phyloP scores from a whole-genome alignment of 805 yeast species.

The Lipomyces japonicus region DNA sequence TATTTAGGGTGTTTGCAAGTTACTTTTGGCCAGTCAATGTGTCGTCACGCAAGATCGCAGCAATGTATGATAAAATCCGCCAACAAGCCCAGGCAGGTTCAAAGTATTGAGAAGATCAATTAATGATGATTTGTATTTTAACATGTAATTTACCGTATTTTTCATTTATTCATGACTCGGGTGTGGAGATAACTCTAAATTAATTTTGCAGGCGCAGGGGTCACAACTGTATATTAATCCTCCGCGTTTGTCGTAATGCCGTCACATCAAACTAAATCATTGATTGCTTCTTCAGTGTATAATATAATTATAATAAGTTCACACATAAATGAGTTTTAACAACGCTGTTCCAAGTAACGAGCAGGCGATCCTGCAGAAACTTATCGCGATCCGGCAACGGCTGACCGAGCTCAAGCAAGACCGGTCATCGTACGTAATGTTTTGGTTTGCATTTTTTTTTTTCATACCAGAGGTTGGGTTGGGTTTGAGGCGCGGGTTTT shows the following conservation, averaged over 20 bases:
- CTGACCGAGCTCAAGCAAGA: conserved; percentile 36
- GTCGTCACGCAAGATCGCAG: conserved; percentile 59
- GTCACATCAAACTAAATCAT: no score
- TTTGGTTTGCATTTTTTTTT: no score
- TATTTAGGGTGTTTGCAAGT: conserved; percentile 56
- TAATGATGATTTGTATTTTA: no score
- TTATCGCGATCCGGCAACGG: conserved; percentile 33
- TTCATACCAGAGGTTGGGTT: no score
- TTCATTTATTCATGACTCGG: no score
- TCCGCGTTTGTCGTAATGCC: no score
- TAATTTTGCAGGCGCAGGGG: no score
- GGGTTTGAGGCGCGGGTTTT: background rate
- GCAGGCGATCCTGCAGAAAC: conserved; percentile 33
- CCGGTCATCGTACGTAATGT: conserved; percentile 34
- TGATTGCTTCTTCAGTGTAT: no score
- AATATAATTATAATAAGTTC: no score
- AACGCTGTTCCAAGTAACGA: conserved; percentile 35
- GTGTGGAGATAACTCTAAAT: no score
- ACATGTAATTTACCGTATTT: no score
- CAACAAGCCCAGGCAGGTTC: conserved; percentile 1
- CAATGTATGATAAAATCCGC: conserved; percentile 54
- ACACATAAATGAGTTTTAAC: conserved; percentile 8
- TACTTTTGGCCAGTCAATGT: conserved; percentile 85
- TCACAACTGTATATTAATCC: no score
- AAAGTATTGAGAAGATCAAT: background rate